Evolutionary conservation across 116 monocot species (phyloP).

Genomic region (Phalaenopsis hybrid): DNA sequence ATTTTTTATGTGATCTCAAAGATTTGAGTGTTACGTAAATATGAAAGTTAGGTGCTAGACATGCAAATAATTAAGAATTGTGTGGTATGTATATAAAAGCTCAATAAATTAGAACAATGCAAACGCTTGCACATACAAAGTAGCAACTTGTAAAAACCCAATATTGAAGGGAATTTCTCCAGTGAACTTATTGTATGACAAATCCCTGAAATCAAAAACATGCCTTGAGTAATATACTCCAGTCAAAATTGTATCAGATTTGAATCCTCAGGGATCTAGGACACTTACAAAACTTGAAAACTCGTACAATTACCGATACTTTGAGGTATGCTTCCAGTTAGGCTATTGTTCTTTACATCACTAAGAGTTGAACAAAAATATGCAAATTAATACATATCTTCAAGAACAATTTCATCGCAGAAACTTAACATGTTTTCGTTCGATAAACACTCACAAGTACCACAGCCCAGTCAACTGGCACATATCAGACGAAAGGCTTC

Average conservation of each 20-base stretch:
- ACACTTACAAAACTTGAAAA: constrained; percentile 94
- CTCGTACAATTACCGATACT: constrained; percentile 95
- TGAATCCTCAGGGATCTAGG: not conserved
- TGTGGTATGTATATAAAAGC: too few species aligned
- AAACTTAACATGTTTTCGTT: not conserved
- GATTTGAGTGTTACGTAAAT: too few species aligned
- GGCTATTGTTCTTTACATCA: constrained; percentile 93
- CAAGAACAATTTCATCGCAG: not conserved
- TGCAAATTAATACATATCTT: not conserved
- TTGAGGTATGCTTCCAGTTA: constrained; percentile 75
- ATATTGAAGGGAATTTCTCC: constrained; percentile 96
- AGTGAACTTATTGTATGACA: constrained; percentile 73
- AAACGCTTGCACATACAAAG: constrained; percentile 45
- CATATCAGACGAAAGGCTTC: constrained; percentile 80
- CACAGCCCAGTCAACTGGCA: constrained; percentile 94
- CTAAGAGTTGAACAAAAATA: constrained; percentile 19
- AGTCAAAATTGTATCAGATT: not conserved
- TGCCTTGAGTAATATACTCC: not conserved
- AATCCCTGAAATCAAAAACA: constrained; percentile 27
- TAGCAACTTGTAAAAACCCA: constrained; percentile 95
- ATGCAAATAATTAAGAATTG: too few species aligned
- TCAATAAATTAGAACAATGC: not conserved
- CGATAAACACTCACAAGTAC: constrained; percentile 70
- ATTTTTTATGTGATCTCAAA: too few species aligned
- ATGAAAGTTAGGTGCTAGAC: too few species aligned